Percentiles rank a stretch among this genome's conserved stretches.
Conservation (phyloP, 1,139 yeast species). For the Magnusiomyces sp. region DNA sequence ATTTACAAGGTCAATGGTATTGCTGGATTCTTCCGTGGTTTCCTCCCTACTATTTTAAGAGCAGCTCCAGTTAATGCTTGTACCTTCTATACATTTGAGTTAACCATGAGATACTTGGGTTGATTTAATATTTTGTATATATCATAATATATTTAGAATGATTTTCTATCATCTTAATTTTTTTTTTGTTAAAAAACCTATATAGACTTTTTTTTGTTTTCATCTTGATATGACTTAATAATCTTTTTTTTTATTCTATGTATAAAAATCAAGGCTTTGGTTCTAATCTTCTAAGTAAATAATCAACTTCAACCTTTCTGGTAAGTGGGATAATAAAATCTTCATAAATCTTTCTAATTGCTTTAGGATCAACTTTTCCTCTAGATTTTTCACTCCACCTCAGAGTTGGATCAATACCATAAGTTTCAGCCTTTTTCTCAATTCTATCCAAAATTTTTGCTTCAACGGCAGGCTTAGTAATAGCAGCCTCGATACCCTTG, state of each 20-base stretch:
- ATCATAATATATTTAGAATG: neutral
- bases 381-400: slow-evolving; percentile 59
- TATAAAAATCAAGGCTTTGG: no score
- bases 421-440: slow-evolving; percentile 68
- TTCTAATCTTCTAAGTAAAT: slow-evolving; percentile 73
- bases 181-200: no score
- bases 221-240: neutral
- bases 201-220: neutral
- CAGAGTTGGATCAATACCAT: slow-evolving; percentile 81
- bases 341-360: slow-evolving; percentile 72
- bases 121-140: no score
- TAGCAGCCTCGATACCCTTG: slow-evolving; percentile 66
- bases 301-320: slow-evolving; percentile 89
- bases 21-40: slow-evolving; percentile 78
- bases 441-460: slow-evolving; percentile 71
- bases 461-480: slow-evolving; percentile 84
- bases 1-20: slow-evolving; percentile 52
- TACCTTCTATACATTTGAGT: slow-evolving; percentile 84
- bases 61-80: slow-evolving; percentile 98
- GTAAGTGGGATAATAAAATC: slow-evolving; percentile 89
- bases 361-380: slow-evolving; percentile 73
- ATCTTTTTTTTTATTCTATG: no score
- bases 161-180: neutral
- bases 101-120: slow-evolving; percentile 46
- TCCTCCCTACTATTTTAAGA: slow-evolving; percentile 79